A percentile compares a stretch with the other conserved stretches of the same genome.
Conservation (phyloP, 139 green algal species). For the Axilococcus clingmanii region DNA sequence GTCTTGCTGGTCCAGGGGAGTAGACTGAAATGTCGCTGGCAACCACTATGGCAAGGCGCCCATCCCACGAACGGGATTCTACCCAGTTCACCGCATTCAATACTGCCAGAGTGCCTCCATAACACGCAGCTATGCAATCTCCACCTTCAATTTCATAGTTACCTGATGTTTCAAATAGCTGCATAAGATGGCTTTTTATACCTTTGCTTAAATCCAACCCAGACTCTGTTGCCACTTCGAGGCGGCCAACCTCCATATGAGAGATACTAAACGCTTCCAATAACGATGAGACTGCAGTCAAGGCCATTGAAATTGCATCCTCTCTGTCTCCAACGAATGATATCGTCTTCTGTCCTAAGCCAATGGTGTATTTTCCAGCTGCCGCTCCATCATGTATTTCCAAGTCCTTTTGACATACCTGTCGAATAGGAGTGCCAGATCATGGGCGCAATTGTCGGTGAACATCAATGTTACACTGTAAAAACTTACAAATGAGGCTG, state of each 20-base stretch:
- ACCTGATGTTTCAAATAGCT: conserved; percentile 41
- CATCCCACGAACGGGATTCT: conserved; percentile 58
- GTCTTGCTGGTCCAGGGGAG: conserved; percentile 30
- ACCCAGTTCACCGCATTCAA: conserved; percentile 66
- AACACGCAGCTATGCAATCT: conserved; percentile 80
- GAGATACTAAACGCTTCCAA: conserved; percentile 43
- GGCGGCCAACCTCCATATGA: conserved; percentile 30
- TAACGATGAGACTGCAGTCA: conserved; percentile 53
- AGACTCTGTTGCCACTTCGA: conserved; percentile 75
- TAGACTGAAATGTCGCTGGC: conserved; percentile 67
- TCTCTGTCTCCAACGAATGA: conserved; percentile 62
- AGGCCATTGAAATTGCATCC: conserved; percentile 64
- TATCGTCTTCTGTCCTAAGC: conserved; percentile 62
- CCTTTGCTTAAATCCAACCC: conserved; percentile 66
- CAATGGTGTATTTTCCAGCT: conserved; percentile 76
- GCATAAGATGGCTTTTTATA: conserved; percentile 71
- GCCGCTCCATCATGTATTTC: conserved; percentile 53
- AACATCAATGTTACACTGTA: not conserved
- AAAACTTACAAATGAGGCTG: conserved; percentile 27
- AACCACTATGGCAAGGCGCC: conserved; percentile 66
- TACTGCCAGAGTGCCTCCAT: conserved; percentile 74
- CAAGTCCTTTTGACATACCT: conserved; percentile 54
- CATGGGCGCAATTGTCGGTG: too few species aligned
- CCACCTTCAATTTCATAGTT: conserved; percentile 64
- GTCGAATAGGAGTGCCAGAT: too few species aligned